Evolutionary conservation across 2,329 filamentous ascomycete genomes (phyloP).

Genomic region (Scortechinia acanthostroma): DNA sequence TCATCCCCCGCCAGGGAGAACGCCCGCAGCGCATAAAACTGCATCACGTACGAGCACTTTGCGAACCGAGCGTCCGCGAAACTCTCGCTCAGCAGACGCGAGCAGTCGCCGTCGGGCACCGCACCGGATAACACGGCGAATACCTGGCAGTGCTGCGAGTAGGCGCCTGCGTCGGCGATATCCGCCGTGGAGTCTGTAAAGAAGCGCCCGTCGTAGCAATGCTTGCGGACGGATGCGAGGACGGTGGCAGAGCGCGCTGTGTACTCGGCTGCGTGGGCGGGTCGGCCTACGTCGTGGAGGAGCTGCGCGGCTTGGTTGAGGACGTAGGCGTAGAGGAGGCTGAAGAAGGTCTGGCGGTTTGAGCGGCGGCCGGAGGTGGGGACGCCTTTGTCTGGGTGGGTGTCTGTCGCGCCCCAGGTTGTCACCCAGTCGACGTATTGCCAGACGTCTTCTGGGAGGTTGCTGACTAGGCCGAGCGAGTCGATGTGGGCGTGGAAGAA

Average conservation of each 20-base stretch:
- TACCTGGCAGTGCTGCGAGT: slow-evolving; percentile 14
- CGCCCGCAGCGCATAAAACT: slow-evolving; percentile 27
- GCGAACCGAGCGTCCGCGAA: slow-evolving; percentile 17
- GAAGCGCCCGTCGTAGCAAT: slow-evolving; percentile 11
- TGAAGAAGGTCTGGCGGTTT: slow-evolving; percentile 23
- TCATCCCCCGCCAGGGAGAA: slow-evolving; percentile 19
- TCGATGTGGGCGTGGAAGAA: slow-evolving; percentile 18
- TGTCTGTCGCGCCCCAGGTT: slow-evolving; percentile 8
- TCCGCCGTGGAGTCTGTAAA: slow-evolving; percentile 18
- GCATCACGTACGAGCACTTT: slow-evolving; percentile 26
- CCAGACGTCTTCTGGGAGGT: slow-evolving; percentile 11
- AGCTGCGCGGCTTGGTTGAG: slow-evolving; percentile 17
- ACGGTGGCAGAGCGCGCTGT: slow-evolving; percentile 8
- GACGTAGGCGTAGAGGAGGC: slow-evolving; percentile 20
- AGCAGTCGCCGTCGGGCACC: slow-evolving; percentile 7
- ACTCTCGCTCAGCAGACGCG: slow-evolving; percentile 14
- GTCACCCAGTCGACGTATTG: slow-evolving; percentile 12
- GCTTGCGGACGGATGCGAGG: slow-evolving; percentile 8
- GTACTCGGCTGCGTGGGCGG: slow-evolving; percentile 12
- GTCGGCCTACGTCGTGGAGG: slow-evolving; percentile 13
- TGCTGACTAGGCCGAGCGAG: slow-evolving; percentile 13
- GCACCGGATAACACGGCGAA: slow-evolving; percentile 14
- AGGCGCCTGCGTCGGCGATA: slow-evolving; percentile 11
- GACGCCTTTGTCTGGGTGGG: slow-evolving; percentile 22
- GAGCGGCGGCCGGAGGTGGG: slow-evolving; percentile 18